Evolutionary conservation across 169 alveolate genomes (phyloP).

Genomic region (Eimeria falciformis): DNA sequence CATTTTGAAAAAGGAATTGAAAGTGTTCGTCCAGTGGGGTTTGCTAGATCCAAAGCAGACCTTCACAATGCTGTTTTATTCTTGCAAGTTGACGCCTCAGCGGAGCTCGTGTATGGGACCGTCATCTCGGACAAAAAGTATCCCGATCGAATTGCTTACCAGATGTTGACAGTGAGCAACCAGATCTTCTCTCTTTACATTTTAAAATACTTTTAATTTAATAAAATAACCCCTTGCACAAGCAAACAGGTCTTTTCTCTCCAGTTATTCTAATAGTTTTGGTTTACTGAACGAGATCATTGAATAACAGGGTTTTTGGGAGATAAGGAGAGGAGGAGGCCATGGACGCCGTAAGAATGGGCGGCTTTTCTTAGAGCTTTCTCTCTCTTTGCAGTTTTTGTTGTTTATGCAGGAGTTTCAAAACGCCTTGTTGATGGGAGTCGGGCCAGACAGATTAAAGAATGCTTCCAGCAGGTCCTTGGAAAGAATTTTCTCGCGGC

Average conservation of each 20-base stretch:
- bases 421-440: background rate
- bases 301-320: no score
- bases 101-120: background rate
- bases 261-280: no score
- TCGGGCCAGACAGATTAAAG: background rate
- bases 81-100: slow-evolving; percentile 3
- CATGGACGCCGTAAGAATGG: background rate
- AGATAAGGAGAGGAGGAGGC: background rate
- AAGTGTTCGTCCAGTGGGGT: background rate
- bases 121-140: background rate
- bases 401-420: slow-evolving; percentile 2
- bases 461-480: background rate
- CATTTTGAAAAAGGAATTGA: background rate
- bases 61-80: background rate
- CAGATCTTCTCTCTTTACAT: background rate
- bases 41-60: background rate
- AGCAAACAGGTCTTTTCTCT: background rate
- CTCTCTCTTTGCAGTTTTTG: background rate
- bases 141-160: slow-evolving; percentile 20
- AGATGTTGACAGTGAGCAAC: slow-evolving; percentile 1
- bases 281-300: no score
- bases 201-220: background rate
- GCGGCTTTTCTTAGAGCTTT: background rate
- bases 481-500: background rate
- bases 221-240: background rate